Evolutionary conservation across 305 asterid species (phyloP).

Genomic region (Fraxinus platypoda): DNA sequence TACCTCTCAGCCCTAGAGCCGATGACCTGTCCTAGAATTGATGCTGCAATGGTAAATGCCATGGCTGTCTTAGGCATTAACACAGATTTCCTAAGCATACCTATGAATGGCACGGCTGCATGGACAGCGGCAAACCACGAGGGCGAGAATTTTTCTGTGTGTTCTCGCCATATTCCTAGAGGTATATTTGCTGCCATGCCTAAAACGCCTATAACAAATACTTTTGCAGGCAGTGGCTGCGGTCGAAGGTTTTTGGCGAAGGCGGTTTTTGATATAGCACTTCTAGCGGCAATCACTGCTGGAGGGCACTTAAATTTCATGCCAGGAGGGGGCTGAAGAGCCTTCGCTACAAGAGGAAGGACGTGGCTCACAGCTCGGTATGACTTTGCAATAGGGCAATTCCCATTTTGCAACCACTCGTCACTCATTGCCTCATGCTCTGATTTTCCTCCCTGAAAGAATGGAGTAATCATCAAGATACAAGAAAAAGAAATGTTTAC

Average conservation of each 20-base stretch:
- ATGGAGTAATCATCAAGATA: not conserved
- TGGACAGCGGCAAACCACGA: slow-evolving; percentile 86
- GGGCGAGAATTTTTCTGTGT: slow-evolving; percentile 70
- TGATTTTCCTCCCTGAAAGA: slow-evolving; percentile 56
- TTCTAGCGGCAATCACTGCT: slow-evolving; percentile 73
- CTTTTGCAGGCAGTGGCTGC: slow-evolving; percentile 76
- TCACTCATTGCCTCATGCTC: slow-evolving; percentile 71
- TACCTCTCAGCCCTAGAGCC: slow-evolving; percentile 85
- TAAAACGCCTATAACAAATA: slow-evolving; percentile 60
- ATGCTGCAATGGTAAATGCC: slow-evolving; percentile 83
- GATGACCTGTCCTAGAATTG: slow-evolving; percentile 79
- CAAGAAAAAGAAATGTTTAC: not conserved
- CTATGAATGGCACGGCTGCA: slow-evolving; percentile 87
- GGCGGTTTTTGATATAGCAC: slow-evolving; percentile 73
- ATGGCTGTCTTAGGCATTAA: slow-evolving; percentile 84
- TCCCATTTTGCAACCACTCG: slow-evolving; percentile 82
- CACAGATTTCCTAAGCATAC: slow-evolving; percentile 69
- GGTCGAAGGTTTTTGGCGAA: slow-evolving; percentile 82
- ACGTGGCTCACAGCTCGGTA: slow-evolving; percentile 70
- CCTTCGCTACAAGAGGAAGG: slow-evolving; percentile 83
- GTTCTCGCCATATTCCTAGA: slow-evolving; percentile 83
- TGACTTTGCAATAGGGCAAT: slow-evolving; percentile 91
- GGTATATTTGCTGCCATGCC: slow-evolving; percentile 89
- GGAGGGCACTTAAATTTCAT: slow-evolving; percentile 65
- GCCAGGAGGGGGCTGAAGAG: slow-evolving; percentile 77